phyloP scores from a whole-genome alignment of 2,329 filamentous ascomycete genomes.

The Lecanicillium sp. region DNA sequence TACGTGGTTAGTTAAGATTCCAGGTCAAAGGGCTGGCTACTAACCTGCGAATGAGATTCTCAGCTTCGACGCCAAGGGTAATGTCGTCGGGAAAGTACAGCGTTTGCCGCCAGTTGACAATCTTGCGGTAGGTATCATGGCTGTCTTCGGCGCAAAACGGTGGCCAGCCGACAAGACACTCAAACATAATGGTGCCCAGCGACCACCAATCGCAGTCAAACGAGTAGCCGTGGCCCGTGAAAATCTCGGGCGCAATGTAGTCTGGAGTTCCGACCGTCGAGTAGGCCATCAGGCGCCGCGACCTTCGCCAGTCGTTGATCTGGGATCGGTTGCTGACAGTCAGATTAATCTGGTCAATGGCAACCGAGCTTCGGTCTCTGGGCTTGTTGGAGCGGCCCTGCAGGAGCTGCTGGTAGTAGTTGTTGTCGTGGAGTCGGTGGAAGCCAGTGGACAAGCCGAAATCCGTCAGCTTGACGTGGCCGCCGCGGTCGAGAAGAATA shows the following conservation, averaged over 20 bases:
- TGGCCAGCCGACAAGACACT: slow-evolving; percentile 96
- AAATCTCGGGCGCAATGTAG: slow-evolving; percentile 98
- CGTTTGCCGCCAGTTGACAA: slow-evolving; percentile 95
- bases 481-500: slow-evolving; percentile 88
- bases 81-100: slow-evolving; percentile 96
- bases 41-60: slow-evolving; percentile 86
- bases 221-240: slow-evolving; percentile 91
- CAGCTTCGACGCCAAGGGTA: slow-evolving; percentile 77
- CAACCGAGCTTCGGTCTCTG: slow-evolving; percentile 84
- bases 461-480: slow-evolving; percentile 96
- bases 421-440: slow-evolving; percentile 95
- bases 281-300: slow-evolving; percentile 90
- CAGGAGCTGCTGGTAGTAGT: slow-evolving; percentile 95
- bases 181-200: slow-evolving; percentile 98
- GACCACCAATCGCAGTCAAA: slow-evolving; percentile 99
- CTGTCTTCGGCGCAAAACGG: slow-evolving; percentile 98
- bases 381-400: slow-evolving; percentile 68
- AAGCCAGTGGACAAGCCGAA: slow-evolving; percentile 97
- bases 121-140: slow-evolving; percentile 97
- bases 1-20: slow-evolving; percentile 9
- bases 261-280: slow-evolving; percentile 97
- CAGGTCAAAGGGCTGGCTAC: slow-evolving; percentile 18
- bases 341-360: slow-evolving; percentile 94
- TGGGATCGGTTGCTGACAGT: slow-evolving; percentile 96
- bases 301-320: slow-evolving; percentile 98